Conservation (phyloP, 2,329 filamentous ascomycete species). For the Paecilomyces sp. region DNA sequence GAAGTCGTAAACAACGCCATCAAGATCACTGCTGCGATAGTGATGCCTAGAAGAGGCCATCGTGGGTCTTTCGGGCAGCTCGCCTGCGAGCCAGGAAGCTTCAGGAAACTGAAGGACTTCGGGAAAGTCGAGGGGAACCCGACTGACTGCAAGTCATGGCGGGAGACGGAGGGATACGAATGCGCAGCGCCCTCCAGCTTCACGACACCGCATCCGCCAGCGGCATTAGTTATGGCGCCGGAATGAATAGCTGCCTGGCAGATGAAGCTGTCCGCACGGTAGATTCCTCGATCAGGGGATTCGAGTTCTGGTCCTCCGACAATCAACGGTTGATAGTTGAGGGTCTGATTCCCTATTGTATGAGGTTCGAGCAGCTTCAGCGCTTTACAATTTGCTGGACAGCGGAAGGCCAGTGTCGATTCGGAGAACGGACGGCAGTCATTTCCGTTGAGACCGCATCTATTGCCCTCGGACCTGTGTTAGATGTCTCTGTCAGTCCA, state of each 20-base stretch:
- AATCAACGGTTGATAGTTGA: slow-evolving; percentile 46
- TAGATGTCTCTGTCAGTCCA: slow-evolving; percentile 1
- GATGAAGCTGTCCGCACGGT: slow-evolving; percentile 84
- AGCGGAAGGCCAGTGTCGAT: slow-evolving; percentile 47
- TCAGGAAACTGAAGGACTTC: slow-evolving; percentile 71
- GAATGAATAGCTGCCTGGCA: slow-evolving; percentile 80
- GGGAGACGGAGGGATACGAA: slow-evolving; percentile 56
- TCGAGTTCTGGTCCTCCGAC: slow-evolving; percentile 41
- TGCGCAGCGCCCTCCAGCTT: slow-evolving; percentile 62
- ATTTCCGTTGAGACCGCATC: slow-evolving; percentile 49
- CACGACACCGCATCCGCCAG: slow-evolving; percentile 77
- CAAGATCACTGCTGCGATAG: slow-evolving; percentile 67
- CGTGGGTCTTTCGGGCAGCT: slow-evolving; percentile 69
- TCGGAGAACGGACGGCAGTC: slow-evolving; percentile 49
- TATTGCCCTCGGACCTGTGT: slow-evolving; percentile 34
- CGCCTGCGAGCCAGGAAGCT: slow-evolving; percentile 43
- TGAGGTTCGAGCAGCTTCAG: slow-evolving; percentile 43
- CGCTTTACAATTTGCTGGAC: slow-evolving; percentile 47
- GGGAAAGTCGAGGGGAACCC: slow-evolving; percentile 86
- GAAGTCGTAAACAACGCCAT: slow-evolving; percentile 77
- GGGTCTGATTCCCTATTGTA: slow-evolving; percentile 44
- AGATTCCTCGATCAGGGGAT: slow-evolving; percentile 48
- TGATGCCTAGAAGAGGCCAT: slow-evolving; percentile 78
- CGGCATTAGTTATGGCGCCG: slow-evolving; percentile 62
- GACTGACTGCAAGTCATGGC: slow-evolving; percentile 69